Evolutionary conservation across 805 yeast species (phyloP).

Genomic region (Kluyveromyces dobzhanskii): DNA sequence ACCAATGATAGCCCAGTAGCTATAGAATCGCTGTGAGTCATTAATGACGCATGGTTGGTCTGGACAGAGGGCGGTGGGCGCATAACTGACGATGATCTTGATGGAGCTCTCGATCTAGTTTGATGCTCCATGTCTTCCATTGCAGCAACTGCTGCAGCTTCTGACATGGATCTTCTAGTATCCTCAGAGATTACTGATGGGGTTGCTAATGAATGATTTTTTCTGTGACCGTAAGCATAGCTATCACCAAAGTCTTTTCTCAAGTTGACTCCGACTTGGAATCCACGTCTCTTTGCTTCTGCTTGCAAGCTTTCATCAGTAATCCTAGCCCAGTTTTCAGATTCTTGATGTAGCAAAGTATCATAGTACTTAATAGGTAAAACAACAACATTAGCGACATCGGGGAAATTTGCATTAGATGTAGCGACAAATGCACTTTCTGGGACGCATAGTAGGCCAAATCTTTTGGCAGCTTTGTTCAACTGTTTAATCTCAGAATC

Average conservation of each 20-base stretch:
- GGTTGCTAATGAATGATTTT: conserved; percentile 7
- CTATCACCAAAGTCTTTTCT: conserved; percentile 15
- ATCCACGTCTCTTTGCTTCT: conserved; percentile 45
- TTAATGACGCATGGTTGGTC: background rate
- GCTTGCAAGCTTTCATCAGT: conserved; percentile 37
- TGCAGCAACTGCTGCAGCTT: conserved; percentile 26
- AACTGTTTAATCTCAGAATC: conserved; percentile 24
- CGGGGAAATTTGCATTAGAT: conserved; percentile 47
- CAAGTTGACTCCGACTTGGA: conserved; percentile 17
- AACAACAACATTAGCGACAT: conserved; percentile 48
- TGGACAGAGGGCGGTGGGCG: conserved; percentile 3
- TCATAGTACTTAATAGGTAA: conserved; percentile 58
- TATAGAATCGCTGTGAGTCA: conserved; percentile 15
- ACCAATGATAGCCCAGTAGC: conserved; percentile 33
- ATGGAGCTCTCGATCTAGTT: conserved; percentile 11
- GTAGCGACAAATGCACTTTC: conserved; percentile 54
- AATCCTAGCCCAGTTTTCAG: conserved; percentile 37
- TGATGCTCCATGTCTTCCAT: conserved; percentile 19
- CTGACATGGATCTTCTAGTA: conserved; percentile 22
- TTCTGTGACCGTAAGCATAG: conserved; percentile 8
- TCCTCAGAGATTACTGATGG: conserved; percentile 15
- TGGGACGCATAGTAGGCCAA: conserved; percentile 50
- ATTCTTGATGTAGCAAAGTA: conserved; percentile 41
- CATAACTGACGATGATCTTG: conserved; percentile 6
- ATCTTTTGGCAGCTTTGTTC: conserved; percentile 33